A percentile compares a stretch with the other conserved stretches of the same genome.
Evolutionary conservation across 208 protist genomes (phyloP).

Genomic region (Kentomonas sorsogonicus): DNA sequence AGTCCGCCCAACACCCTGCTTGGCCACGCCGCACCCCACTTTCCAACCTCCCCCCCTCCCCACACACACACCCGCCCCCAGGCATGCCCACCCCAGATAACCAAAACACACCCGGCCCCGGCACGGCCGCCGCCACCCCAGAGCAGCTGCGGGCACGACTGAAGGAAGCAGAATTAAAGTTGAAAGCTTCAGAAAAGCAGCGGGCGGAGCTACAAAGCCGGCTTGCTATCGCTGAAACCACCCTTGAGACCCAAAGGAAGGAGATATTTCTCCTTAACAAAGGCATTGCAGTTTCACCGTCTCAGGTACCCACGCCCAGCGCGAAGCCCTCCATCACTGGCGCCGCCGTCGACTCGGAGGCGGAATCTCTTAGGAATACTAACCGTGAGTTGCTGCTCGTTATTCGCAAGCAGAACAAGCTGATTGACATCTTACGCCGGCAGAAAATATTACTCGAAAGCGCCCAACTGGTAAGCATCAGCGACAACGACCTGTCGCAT

Average conservation of each 20-base stretch:
- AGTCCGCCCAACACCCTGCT: too few relatives aligned
- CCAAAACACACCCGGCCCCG: background rate
- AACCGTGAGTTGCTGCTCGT: constrained; percentile 76
- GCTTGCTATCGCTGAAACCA: constrained; percentile 22
- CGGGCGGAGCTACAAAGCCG: constrained; percentile 18
- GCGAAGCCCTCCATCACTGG: background rate
- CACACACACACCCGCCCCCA: background rate
- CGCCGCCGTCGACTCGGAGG: constrained; percentile 21
- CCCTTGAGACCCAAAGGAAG: constrained; percentile 28
- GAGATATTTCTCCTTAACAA: constrained; percentile 38
- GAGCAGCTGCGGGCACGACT: background rate
- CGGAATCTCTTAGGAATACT: constrained; percentile 39
- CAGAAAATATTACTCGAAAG: constrained; percentile 93
- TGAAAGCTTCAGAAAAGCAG: constrained; percentile 1
- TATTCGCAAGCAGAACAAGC: constrained; percentile 87
- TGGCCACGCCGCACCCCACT: too few relatives aligned
- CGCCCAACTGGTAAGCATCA: constrained; percentile 56
- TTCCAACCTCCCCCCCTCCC: background rate
- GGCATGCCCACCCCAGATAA: background rate
- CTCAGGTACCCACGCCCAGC: constrained; percentile 15
- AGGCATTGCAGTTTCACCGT: too few relatives aligned
- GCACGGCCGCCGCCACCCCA: background rate
- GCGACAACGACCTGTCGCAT: constrained; percentile 77
- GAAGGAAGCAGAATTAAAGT: background rate
- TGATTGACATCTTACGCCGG: constrained; percentile 90